Evolutionary conservation across 2,329 filamentous ascomycete genomes (phyloP).

Genomic region (Neonectria magnoliae): DNA sequence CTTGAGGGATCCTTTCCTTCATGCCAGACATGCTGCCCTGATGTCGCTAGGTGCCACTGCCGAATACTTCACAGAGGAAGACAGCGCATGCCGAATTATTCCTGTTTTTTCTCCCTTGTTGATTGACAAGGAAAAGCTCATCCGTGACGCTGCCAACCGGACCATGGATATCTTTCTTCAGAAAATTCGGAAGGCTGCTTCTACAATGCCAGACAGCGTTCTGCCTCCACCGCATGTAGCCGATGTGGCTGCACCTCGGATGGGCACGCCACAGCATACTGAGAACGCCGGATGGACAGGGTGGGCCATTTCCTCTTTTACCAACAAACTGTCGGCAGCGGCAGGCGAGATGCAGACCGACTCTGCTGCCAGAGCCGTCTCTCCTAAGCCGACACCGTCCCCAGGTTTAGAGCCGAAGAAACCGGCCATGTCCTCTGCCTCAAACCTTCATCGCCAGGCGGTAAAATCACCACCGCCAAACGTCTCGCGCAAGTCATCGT

Average conservation of each 20-base stretch:
- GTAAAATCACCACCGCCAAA: constrained; percentile 61
- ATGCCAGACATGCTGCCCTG: constrained; percentile 89
- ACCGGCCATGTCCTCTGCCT: constrained; percentile 61
- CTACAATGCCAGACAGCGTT: constrained; percentile 81
- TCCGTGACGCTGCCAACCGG: constrained; percentile 91
- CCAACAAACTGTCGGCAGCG: constrained; percentile 87
- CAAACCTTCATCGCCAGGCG: constrained; percentile 69
- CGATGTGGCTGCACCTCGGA: constrained; percentile 70
- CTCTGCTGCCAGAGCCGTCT: constrained; percentile 55
- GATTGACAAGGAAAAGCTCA: constrained; percentile 94
- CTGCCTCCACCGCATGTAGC: constrained; percentile 72
- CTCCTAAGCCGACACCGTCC: constrained; percentile 53
- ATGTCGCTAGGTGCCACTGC: constrained; percentile 86
- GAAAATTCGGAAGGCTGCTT: constrained; percentile 81
- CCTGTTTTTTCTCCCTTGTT: constrained; percentile 85
- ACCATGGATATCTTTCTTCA: constrained; percentile 87
- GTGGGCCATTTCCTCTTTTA: constrained; percentile 98
- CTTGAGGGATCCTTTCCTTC: constrained; percentile 91
- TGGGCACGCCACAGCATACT: constrained; percentile 80
- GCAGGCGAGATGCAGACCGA: constrained; percentile 83
- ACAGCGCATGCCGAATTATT: constrained; percentile 84
- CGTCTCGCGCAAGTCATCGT: constrained; percentile 60
- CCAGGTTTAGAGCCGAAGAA: constrained; percentile 52
- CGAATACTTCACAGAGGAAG: constrained; percentile 89
- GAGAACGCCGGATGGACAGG: constrained; percentile 76